Base-by-base conservation (phyloP, 257 asterid species). In the Solanum gandarillasii region DNA sequence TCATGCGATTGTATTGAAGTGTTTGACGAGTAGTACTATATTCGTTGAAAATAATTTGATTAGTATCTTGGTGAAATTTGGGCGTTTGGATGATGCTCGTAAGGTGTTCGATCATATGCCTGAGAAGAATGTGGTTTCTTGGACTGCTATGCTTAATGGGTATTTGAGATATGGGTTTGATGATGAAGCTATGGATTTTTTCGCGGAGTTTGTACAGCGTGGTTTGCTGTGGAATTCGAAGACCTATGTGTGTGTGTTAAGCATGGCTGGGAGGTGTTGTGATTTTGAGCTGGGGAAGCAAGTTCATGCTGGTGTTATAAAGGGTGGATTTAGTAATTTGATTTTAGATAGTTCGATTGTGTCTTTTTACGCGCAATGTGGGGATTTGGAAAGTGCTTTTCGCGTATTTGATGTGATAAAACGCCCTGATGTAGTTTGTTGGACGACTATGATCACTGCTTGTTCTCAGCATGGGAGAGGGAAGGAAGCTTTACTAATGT, bases 81-180 rank as follows among this genome's bases (percentile, higher is more conserved):
- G 94, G 79, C 90, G 90, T 89, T 87, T 96, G 92, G 87, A 74
- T 76, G 93, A 89, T 4, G 98, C 98, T 36, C 94, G 98, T 23
- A 84, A 86, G 85, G 95, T 96, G 92, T 96, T 96, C 85, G 98
- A 96, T 90, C 46, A 88, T 62, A 96, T 96, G 99, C 86, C 31
- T 43, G 95, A 92, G 74, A 93, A 92, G 90, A 94, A 90, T 78
- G 95, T 96, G 55, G 95, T 96, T 86, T 95, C 99, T 48, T 96
- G 99, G 99, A 96, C 98, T 55, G 98, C 98, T 70, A 92, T 96
- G 98, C 93, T 96, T 87, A 94, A 96, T 87, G 99, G 98, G 87
- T 96, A 96, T 89, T 90, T 91, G 83, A 93, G 83, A 87, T 90
- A 91, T 87, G 96, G 96, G 31, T 88, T 90, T 1, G 88, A 87